These are phyloP conservation scores for Quercus tomentella DNA, from an alignment of 331 rosid species.

Conservation along the genomic window DNA sequence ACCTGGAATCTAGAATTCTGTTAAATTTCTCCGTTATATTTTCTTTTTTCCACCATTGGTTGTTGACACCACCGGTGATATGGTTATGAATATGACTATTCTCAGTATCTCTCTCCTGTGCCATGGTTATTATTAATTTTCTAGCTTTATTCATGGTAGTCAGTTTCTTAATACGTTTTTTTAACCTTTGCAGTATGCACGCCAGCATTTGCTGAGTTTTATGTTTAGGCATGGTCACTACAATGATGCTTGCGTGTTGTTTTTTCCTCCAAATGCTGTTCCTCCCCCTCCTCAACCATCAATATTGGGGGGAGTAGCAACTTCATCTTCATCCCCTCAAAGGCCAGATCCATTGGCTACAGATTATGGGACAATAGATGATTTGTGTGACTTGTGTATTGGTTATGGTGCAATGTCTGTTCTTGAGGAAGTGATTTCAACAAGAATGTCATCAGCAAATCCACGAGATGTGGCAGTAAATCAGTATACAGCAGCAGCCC, in stretches of 20 bases:
- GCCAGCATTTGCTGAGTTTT: slow-evolving; percentile 83
- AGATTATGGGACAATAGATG: slow-evolving; percentile 92
- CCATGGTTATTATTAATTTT: neutral
- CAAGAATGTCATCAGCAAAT: slow-evolving; percentile 61
- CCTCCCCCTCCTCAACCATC: slow-evolving; percentile 78
- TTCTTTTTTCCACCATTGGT: neutral
- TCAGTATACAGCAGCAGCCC: slow-evolving; percentile 65
- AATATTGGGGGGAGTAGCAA: slow-evolving; percentile 38
- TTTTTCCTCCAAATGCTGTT: slow-evolving; percentile 71
- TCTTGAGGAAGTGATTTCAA: slow-evolving; percentile 86
- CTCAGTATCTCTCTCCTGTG: neutral
- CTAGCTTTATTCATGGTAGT: slow-evolving; percentile 19
- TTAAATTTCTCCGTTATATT: neutral
- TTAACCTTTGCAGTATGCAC: slow-evolving; percentile 72
- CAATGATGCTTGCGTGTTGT: slow-evolving; percentile 82
- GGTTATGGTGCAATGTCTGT: slow-evolving; percentile 83
- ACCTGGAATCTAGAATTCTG: neutral
- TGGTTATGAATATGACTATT: neutral
- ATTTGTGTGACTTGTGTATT: slow-evolving; percentile 78
- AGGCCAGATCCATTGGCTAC: slow-evolving; percentile 77
- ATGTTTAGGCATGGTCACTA: slow-evolving; percentile 92
- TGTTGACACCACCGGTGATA: neutral
- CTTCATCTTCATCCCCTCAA: slow-evolving; percentile 88
- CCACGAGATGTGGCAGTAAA: slow-evolving; percentile 47
- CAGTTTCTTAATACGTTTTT: slow-evolving; percentile 12